Conservation (phyloP, 2,329 filamentous ascomycete species). For the Aspergillus transmontanensis region DNA sequence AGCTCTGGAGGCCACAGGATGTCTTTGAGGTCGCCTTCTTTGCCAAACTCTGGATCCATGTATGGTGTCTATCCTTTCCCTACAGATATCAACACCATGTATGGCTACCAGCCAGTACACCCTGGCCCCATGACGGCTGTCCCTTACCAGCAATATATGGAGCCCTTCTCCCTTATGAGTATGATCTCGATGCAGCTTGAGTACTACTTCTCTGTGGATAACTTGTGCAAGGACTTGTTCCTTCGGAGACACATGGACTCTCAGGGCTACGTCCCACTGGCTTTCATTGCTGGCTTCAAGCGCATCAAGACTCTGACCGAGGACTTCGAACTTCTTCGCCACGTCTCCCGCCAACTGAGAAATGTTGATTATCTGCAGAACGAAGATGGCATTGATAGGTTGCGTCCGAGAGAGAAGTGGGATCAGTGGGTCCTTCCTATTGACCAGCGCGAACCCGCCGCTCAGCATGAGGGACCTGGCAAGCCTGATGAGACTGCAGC, state of each 20-base stretch:
- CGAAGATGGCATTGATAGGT: slow-evolving; percentile 74
- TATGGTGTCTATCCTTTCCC: slow-evolving; percentile 51
- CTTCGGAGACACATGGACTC: slow-evolving; percentile 91
- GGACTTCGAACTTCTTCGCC: slow-evolving; percentile 72
- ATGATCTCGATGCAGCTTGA: slow-evolving; percentile 69
- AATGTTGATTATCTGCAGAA: slow-evolving; percentile 74
- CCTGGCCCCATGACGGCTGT: slow-evolving; percentile 58
- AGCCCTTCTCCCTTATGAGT: slow-evolving; percentile 58
- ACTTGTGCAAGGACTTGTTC: slow-evolving; percentile 89
- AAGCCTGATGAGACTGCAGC: slow-evolving; percentile 45
- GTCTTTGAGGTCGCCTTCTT: slow-evolving; percentile 62
- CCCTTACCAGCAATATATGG: slow-evolving; percentile 60
- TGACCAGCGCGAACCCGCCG: slow-evolving; percentile 70
- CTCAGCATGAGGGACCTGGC: slow-evolving; percentile 67
- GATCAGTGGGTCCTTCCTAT: slow-evolving; percentile 74
- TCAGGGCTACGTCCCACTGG: slow-evolving; percentile 83
- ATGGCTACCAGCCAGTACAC: slow-evolving; percentile 59
- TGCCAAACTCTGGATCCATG: slow-evolving; percentile 55
- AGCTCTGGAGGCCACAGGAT: slow-evolving; percentile 52
- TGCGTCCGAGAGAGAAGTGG: slow-evolving; percentile 77
- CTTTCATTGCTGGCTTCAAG: slow-evolving; percentile 82
- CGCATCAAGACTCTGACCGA: slow-evolving; percentile 74
- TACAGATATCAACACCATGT: slow-evolving; percentile 55
- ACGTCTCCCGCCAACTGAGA: slow-evolving; percentile 71
- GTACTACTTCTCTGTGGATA: slow-evolving; percentile 97